Base-by-base conservation (phyloP, 331 rosid genomes). In the Quercus tomentella region DNA sequence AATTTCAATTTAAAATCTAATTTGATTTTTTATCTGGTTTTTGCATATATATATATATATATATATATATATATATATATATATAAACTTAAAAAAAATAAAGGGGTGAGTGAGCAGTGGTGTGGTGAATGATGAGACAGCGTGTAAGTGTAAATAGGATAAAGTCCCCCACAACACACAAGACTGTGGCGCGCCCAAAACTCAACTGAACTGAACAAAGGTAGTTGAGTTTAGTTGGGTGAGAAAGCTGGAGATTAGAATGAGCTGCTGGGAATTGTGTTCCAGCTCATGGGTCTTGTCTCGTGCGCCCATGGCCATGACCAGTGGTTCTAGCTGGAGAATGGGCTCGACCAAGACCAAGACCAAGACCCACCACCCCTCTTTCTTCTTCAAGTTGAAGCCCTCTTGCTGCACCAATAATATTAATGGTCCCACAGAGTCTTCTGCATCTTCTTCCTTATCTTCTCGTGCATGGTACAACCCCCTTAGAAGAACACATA, bases 391-490 rank as follows among this genome's bases (percentile, higher is more conserved):
- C 87, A 85, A 74, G 54, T 65, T 75, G 49, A 14, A 75, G 30
- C 12, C 79, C 72, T 74, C 86, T 63, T 76, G 65, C 87, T 83
- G 71, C 74, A 73, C 81, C 77, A 41, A 41, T 41, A 41, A 41
- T 8, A 8, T 78, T 58, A 41, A 41, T 41, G 61, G 55, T 67
- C 69, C 83, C 26, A 26, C 75, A 15, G 73, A 63, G 74, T 71
- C 89, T 6, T 80, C 90, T 1, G 77, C 89, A 4, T 72, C 86
- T 0, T 55, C 83, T 10, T 79, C 77, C 8, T 23, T 79, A 4
- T 82, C 89, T 49, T 57, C 81, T 4, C 86, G 86, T 60, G 79
- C 72, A 43, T 82, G 82, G 90, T 84, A 76, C 83, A 78, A 82
- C 52, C 84, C 94, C 2, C 80, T 85, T 69, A 51, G 82, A 54